Evolutionary conservation across 2,329 filamentous ascomycete genomes (phyloP), one percentile per base, ranked within the genome.

Genomic region (Fusarium chuoi): DNA sequence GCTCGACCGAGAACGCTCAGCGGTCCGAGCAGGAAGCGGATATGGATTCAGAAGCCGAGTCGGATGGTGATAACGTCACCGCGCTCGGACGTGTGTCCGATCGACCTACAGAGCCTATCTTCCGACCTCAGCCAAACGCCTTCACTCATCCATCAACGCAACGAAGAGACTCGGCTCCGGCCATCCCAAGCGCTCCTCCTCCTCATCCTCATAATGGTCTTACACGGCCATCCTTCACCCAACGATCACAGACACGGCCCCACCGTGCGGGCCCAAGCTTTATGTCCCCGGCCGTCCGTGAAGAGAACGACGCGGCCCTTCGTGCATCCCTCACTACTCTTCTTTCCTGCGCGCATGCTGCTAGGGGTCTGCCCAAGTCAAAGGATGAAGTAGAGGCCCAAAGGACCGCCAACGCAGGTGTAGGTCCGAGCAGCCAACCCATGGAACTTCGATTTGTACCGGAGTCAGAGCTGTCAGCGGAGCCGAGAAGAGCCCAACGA

Each of bases 311-410:
- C 78, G 96, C 95, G 36, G 96, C 95, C 5, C 87, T 99, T 17
- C 92, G 96, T 39, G 95, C 96, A 26, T 98, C 94, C 55, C 87
- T 99, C n/a, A 98, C 95, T 2, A 98, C 96, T 0, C 88, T 99
- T 18, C 89, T 99, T 18, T 98, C 96, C n/a, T 97, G 94, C 78
- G 96, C 95, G 1, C 95, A 95, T 7, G 96, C 96, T 1, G 96
- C 96, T 4, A 90, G 96, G 48, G 93, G 93, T 8, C 86, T 96
- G 22, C 90, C 92, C 2, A 98, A 96, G 79, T 84, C 86, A 22
- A 85, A 86, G 55, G 85, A 87, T 56, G 85, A 87, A 62, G 79
- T 79, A 18, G 84, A 85, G 61, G 77, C 80, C 18, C 77, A 81
- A 56, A 72, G 80, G 20, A 66, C 75, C 18, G 75, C 79, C 15